These are phyloP conservation scores for Microdochium bolleyi DNA, from an alignment of 2,329 filamentous ascomycete species.

Conservation along the genomic window DNA sequence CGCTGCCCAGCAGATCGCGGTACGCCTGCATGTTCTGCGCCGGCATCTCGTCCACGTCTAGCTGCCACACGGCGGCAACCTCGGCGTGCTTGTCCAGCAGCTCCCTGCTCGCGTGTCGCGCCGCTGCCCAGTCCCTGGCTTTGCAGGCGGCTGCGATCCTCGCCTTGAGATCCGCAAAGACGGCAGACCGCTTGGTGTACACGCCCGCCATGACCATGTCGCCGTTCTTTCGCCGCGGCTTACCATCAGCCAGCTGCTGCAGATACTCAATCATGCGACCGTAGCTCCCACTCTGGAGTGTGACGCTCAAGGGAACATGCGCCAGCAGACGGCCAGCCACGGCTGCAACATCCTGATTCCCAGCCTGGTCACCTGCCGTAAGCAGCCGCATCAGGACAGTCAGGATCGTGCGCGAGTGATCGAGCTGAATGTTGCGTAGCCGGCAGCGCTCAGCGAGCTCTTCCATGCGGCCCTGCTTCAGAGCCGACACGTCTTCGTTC, in stretches of 20 bases:
- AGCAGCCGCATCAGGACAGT: conserved; percentile 7
- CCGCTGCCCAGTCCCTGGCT: conserved; percentile 1
- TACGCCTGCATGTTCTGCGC: conserved; percentile 9
- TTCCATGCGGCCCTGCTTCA: conserved; percentile 5
- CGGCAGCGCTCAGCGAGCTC: conserved; percentile 10
- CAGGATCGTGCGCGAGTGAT: conserved; percentile 11
- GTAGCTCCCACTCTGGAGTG: conserved; percentile 8
- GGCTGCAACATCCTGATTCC: not conserved
- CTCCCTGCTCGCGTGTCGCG: conserved; percentile 3
- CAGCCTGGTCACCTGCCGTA: conserved; percentile 5
- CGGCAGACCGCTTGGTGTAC: conserved; percentile 11
- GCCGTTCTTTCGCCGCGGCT: conserved; percentile 6
- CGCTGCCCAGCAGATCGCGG: conserved; percentile 3
- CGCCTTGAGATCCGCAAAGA: conserved; percentile 8
- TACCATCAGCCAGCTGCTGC: conserved; percentile 6
- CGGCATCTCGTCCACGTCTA: conserved; percentile 3
- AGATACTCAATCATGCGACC: conserved; percentile 10
- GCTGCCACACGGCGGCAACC: conserved; percentile 7
- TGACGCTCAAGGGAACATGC: conserved; percentile 5
- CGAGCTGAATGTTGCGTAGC: conserved; percentile 12
- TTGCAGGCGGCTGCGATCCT: conserved; percentile 6
- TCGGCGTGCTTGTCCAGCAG: conserved; percentile 6
- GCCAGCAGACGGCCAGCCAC: conserved; percentile 7
- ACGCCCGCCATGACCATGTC: conserved; percentile 9
- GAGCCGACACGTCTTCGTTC: conserved; percentile 5